These are phyloP conservation scores for Nannizzia gypsea DNA, from an alignment of 2,329 filamentous ascomycete species.

Conservation along the genomic window DNA sequence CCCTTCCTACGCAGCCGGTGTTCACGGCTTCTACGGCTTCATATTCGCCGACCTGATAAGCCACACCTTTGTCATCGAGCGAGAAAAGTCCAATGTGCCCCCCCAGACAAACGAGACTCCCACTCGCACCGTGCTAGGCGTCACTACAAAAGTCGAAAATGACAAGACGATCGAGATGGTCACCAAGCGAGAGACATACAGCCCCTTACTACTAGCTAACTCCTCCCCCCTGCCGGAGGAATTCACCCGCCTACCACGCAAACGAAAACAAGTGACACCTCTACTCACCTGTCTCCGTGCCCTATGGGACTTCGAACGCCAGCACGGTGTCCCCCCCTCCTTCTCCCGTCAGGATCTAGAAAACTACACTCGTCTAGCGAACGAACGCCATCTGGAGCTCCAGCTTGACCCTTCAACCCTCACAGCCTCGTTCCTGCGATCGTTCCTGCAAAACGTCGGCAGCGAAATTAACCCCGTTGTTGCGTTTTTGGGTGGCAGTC, in stretches of 20 bases:
- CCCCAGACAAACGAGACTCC: constrained; percentile 56
- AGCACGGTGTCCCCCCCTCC: constrained; percentile 43
- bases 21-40: constrained; percentile 86
- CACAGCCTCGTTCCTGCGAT: constrained; percentile 60
- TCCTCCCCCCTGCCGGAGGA: constrained; percentile 63
- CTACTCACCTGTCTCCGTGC: constrained; percentile 76
- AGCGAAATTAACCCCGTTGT: constrained; percentile 77
- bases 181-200: constrained; percentile 83
- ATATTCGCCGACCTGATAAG: constrained; percentile 86
- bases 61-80: constrained; percentile 81
- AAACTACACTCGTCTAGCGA: constrained; percentile 65
- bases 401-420: constrained; percentile 57
- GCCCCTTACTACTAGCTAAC: constrained; percentile 76
- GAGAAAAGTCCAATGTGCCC: constrained; percentile 64
- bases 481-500: constrained; percentile 76
- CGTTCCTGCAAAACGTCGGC: constrained; percentile 76
- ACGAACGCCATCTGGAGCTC: constrained; percentile 63
- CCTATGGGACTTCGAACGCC: constrained; percentile 72
- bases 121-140: constrained; percentile 62
- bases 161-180: constrained; percentile 72
- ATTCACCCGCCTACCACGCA: constrained; percentile 53
- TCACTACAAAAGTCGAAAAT: constrained; percentile 57
- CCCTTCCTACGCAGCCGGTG: constrained; percentile 78
- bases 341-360: constrained; percentile 54
- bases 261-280: constrained; percentile 64